phyloP scores from a whole-genome alignment of 2,329 filamentous ascomycete species.

The Fusarium sp. region DNA sequence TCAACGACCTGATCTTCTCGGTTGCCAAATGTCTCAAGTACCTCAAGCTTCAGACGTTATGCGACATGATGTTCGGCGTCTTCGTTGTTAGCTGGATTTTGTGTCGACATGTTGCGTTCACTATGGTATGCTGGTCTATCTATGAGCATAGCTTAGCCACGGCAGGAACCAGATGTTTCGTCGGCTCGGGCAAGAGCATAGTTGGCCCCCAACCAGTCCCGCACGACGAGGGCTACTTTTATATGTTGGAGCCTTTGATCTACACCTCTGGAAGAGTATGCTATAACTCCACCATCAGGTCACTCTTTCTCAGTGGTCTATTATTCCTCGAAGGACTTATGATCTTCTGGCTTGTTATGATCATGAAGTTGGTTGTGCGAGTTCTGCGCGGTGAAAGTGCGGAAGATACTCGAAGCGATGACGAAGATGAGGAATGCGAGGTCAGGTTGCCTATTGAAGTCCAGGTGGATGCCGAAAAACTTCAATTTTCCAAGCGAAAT shows the following conservation, averaged over 20 bases:
- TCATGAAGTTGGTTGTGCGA: constrained; percentile 65
- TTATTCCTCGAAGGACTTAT: constrained; percentile 83
- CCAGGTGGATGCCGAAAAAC: constrained; percentile 78
- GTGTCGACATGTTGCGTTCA: constrained; percentile 84
- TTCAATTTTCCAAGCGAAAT: constrained; percentile 62
- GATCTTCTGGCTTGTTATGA: constrained; percentile 90
- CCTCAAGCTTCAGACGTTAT: constrained; percentile 77
- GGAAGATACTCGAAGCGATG: constrained; percentile 89
- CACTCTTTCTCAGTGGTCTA: constrained; percentile 82
- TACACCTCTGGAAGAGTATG: constrained; percentile 80
- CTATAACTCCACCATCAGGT: constrained; percentile 80
- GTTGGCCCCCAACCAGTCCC: constrained; percentile 65
- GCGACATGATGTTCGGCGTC: constrained; percentile 86
- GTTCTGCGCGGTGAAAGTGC: constrained; percentile 83
- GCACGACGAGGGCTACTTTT: constrained; percentile 60
- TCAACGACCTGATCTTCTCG: constrained; percentile 77
- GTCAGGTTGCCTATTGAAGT: constrained; percentile 71
- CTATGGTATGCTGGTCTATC: constrained; percentile 82
- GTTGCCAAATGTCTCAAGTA: constrained; percentile 96
- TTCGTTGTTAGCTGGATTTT: constrained; percentile 90
- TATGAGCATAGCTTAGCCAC: constrained; percentile 30
- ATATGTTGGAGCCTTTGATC: constrained; percentile 80
- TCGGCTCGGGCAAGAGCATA: constrained; percentile 66
- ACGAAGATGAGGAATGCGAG: constrained; percentile 66
- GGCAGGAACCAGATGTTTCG: constrained; percentile 75